These are phyloP conservation scores for Stemphylium vesicarium DNA, from an alignment of 2,329 filamentous ascomycete species.

Conservation along the genomic window DNA sequence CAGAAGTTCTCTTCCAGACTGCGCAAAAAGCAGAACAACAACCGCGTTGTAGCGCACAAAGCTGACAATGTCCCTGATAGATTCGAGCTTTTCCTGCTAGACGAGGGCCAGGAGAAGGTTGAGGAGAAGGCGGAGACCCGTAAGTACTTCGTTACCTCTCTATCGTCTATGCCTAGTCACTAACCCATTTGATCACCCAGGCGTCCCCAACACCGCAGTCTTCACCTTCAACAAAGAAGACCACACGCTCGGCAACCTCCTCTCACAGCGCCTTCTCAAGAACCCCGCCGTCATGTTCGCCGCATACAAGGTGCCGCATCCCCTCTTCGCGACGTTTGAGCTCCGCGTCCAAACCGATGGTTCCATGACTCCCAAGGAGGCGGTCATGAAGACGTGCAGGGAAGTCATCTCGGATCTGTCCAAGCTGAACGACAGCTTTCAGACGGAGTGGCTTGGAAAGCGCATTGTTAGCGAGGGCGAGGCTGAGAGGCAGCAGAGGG, in stretches of 20 bases:
- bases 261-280: conserved; percentile 83
- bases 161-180: not conserved
- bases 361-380: conserved; percentile 84
- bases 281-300: conserved; percentile 86
- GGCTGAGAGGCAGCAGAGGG: conserved; percentile 39
- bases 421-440: conserved; percentile 84
- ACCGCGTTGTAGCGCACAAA: conserved; percentile 12
- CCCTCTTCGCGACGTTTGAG: conserved; percentile 60
- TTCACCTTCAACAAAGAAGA: conserved; percentile 98
- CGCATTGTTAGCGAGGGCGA: conserved; percentile 46
- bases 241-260: conserved; percentile 90
- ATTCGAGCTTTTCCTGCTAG: conserved; percentile 91
- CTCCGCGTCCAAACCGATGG: conserved; percentile 94
- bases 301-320: conserved; percentile 76
- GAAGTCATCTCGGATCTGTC: conserved; percentile 82
- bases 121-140: conserved; percentile 87
- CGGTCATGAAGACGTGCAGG: conserved; percentile 79
- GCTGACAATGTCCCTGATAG: conserved; percentile 56
- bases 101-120: conserved; percentile 90
- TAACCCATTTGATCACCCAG: conserved; percentile 54
- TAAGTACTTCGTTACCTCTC: conserved; percentile 57
- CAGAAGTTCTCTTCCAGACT: conserved; percentile 15
- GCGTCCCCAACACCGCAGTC: conserved; percentile 91
- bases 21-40: conserved; percentile 14
- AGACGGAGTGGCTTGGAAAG: conserved; percentile 68